Evolutionary conservation across 345 rosid species (phyloP), one percentile per base, ranked within the genome.

Genomic region (Hypericum androsaemum): DNA sequence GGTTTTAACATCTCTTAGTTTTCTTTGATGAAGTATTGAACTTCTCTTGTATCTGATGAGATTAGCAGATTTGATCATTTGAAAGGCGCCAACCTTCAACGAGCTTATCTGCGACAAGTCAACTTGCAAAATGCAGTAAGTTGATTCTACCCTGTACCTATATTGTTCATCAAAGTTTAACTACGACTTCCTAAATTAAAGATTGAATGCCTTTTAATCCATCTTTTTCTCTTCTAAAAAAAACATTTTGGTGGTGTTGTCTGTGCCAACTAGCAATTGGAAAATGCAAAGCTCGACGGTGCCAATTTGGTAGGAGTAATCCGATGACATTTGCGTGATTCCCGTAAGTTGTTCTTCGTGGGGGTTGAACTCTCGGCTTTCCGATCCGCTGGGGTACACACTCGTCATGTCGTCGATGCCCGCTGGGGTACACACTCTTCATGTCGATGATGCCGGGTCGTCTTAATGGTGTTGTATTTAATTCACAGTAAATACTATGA

Each of bases 21-120:
- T n/a, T n/a, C n/a, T 22, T 22, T 22, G 32, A 22, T 22, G 32
- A n/a, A n/a, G n/a, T n/a, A n/a, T n/a, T n/a, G 32, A 22, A 22
- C 1, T 22, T 22, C 32, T 22, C 32, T n/a, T n/a, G n/a, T n/a
- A n/a, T n/a, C n/a, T n/a, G n/a, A n/a, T n/a, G n/a, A n/a, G n/a
- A n/a, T n/a, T 42, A n/a, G n/a, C 17, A 47, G 7, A 58, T 35
- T 60, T 75, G 95, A 96, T 53, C 87, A 87, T 62, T 55, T 90
- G 54, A 87, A 71, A 67, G 87, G 86, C 41, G 98, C 96, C 57
- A 90, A 90, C 73, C 96, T 87, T 56, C 96, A 84, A 61, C 73
- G 98, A 63, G 92, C 96, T 51, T 90, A 84, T 70, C 61, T 90
- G 54, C 81, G 89, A 45, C 83, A 79, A 56, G 96, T 90, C 63